These are phyloP conservation scores for Ceratocystis albifundus DNA, from an alignment of 2,329 filamentous ascomycete genomes.

Conservation along the genomic window DNA sequence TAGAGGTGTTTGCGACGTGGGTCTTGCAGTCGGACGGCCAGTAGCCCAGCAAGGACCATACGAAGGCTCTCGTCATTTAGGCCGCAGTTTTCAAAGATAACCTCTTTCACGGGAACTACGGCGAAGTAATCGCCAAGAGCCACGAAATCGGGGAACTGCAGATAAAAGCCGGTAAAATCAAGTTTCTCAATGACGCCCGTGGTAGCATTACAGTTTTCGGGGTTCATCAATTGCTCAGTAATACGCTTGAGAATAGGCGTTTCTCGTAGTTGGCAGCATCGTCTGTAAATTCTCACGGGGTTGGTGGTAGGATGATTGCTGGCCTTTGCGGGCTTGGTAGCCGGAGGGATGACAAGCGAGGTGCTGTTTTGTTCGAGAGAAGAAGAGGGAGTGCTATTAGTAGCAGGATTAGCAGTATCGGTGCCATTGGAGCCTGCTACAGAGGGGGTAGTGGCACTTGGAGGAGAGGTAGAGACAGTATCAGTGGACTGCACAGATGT, in stretches of 20 bases:
- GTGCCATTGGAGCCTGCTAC: not conserved
- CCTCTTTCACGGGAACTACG: conserved; percentile 77
- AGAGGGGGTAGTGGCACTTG: not conserved
- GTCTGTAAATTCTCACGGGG: conserved; percentile 79
- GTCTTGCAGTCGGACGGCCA: conserved; percentile 62
- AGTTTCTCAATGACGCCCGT: conserved; percentile 71
- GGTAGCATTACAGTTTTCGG: conserved; percentile 51
- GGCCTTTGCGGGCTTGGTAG: conserved; percentile 39
- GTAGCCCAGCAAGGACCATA: conserved; percentile 71
- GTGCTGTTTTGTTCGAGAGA: conserved; percentile 7
- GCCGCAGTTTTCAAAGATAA: conserved; percentile 78
- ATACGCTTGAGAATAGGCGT: conserved; percentile 86
- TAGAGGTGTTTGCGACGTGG: conserved; percentile 32
- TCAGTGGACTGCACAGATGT: not conserved
- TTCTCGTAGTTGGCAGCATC: conserved; percentile 88
- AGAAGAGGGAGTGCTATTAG: conserved; percentile 16
- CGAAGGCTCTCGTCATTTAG: conserved; percentile 77
- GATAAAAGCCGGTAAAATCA: conserved; percentile 71
- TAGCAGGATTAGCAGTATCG: not conserved
- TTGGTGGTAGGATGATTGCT: conserved; percentile 62
- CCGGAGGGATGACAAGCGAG: conserved; percentile 26
- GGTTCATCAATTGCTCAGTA: conserved; percentile 70
- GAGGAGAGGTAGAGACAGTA: not conserved
- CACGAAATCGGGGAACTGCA: conserved; percentile 71
- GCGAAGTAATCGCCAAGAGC: conserved; percentile 91